Evolutionary conservation across 176 grass and related monocot species (phyloP).

Genomic region (Carex parvula): DNA sequence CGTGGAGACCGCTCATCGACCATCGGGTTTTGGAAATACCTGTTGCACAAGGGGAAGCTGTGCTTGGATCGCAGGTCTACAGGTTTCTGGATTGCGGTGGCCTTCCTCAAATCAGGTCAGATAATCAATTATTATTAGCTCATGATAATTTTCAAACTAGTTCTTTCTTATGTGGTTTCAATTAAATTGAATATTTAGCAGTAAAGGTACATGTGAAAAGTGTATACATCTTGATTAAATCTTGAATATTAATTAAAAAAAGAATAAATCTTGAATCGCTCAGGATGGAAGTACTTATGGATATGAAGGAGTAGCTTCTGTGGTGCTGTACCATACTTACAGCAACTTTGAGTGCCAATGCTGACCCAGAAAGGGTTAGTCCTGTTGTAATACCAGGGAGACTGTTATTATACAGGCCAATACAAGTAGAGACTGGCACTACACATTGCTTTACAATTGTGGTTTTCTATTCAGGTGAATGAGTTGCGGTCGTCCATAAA

Average conservation of each 20-base stretch:
- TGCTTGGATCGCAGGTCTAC: neutral
- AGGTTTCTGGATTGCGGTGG: slow-evolving; percentile 1
- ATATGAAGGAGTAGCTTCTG: neutral
- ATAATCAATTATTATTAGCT: neutral
- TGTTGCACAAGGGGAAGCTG: slow-evolving; percentile 30
- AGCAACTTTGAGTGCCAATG: neutral
- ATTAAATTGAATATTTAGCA: neutral
- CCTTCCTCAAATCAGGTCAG: slow-evolving; percentile 30
- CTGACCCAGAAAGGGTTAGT: neutral
- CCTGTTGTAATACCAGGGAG: neutral
- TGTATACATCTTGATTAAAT: neutral
- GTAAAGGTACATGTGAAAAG: neutral
- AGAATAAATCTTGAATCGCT: neutral
- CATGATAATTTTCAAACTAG: neutral
- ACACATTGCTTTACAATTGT: neutral
- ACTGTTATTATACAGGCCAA: neutral
- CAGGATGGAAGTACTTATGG: neutral
- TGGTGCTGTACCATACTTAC: neutral
- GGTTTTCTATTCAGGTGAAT: neutral
- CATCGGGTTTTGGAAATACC: slow-evolving; percentile 22
- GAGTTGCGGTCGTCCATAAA: neutral
- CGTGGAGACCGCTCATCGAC: neutral
- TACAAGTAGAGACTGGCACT: neutral
- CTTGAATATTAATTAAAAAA: neutral
- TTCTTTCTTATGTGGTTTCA: neutral